Evolutionary conservation across 129 eudicot genomes (phyloP).

Genomic region (Erigeron canadensis): DNA sequence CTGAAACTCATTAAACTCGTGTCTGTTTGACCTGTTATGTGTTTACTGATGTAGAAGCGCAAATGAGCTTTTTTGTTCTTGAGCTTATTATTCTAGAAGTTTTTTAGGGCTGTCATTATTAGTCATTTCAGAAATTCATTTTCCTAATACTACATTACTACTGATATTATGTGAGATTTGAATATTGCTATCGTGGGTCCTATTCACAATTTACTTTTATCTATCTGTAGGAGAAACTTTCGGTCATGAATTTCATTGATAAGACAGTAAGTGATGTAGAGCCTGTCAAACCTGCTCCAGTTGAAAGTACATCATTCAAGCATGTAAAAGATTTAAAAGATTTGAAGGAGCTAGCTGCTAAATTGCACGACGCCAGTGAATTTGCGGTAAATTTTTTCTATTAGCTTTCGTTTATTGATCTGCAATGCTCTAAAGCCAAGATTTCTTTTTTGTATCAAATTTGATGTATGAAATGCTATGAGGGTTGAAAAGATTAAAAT

Average conservation of each 20-base stretch:
- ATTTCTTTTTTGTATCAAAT: background rate
- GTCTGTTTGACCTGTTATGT: background rate
- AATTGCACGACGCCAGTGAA: conserved; percentile 61
- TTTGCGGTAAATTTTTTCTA: conserved; percentile 59
- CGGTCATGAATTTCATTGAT: conserved; percentile 71
- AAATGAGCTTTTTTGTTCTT: background rate
- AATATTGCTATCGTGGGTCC: conserved; percentile 3
- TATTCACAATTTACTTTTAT: conserved; percentile 2
- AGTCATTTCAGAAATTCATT: background rate
- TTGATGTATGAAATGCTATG: background rate
- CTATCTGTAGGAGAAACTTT: conserved; percentile 61
- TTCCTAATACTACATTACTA: background rate
- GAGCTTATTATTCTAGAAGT: background rate
- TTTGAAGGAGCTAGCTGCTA: conserved; percentile 75
- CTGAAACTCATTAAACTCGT: background rate
- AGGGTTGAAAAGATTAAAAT: background rate
- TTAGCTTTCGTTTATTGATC: background rate
- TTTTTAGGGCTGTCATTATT: background rate
- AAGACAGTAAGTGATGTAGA: conserved; percentile 36
- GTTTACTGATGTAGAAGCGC: background rate
- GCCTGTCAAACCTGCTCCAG: conserved; percentile 68
- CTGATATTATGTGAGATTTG: background rate
- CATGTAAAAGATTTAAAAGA: conserved; percentile 75
- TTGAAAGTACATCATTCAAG: conserved; percentile 72
- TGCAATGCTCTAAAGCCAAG: background rate